Evolutionary conservation across 768 basidiomycete species (phyloP), one percentile per base, ranked within the genome.

Genomic region (Calvatia gigantea): DNA sequence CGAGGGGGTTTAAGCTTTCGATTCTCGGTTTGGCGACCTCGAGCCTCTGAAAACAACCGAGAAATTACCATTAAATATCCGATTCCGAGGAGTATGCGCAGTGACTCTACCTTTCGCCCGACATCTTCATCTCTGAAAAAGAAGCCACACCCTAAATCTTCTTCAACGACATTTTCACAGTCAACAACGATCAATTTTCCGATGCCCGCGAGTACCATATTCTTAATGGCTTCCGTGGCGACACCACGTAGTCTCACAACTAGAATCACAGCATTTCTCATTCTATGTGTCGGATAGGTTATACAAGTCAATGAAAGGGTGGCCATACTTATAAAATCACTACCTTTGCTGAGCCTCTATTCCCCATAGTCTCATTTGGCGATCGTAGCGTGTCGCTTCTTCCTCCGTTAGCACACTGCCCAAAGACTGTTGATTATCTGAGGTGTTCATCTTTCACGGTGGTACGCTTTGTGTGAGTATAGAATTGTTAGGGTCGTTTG

Each of bases 341-440:
- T 62, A 91, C 94, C 89, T 82, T 72, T 97, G 93, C 69, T 99
- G 97, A 32, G 97, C 97, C 69, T 98, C 97, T 38, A 98, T 83
- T 42, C 97, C 97, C 97, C 97, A 99, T 62, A 98, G 73, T 28
- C 96, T 85, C 75, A 98, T 97, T 70, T 98, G 95, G 25, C 96
- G 86, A 69, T 98, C 97, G 69, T 98, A 97, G 23, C 97, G 80
- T 12, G 89, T 91, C 21, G 73, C 71, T 69, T 77, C 75, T 75
- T 87, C 87, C 72, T 89, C 87, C 44, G 87, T 87, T 50, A 88
- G 80, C 32, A 19, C 23, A 15, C n/a, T 56, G 19, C 33, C n/a
- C 12, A 9, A 14, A 11, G 27, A n/a, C 23, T 19, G 46, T 31
- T 33, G n/a, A 32, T 41, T 27, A 17, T 14, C 29, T 33, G 54